Percentiles rank a stretch among this genome's conserved stretches.
phyloP scores from a whole-genome alignment of 495 filamentous ascomycete genomes.

The Penicillium riverlandense region DNA sequence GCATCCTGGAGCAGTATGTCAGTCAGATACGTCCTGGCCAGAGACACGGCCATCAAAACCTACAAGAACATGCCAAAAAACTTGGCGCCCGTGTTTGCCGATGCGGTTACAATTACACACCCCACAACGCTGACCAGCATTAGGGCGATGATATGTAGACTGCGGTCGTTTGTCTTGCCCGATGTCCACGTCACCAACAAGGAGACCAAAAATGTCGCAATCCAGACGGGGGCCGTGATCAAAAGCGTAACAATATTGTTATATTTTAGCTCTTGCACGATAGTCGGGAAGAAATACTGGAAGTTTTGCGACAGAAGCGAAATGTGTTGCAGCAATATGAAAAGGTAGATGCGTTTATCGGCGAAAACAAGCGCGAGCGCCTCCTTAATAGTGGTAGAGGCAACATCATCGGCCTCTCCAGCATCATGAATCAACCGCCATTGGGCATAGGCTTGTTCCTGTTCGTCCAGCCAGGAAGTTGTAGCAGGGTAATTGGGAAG shows the following conservation, averaged over 20 bases:
- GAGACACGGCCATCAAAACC: constrained; percentile 13
- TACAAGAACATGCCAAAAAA: constrained; percentile 73
- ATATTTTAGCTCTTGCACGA: constrained; percentile 67
- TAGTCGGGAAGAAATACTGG: constrained; percentile 80
- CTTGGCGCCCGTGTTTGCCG: constrained; percentile 52
- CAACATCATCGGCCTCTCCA: constrained; percentile 57
- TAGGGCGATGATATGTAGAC: constrained; percentile 60
- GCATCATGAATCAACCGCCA: constrained; percentile 72
- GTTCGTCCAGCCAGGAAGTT: constrained; percentile 61
- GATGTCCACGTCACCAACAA: constrained; percentile 68
- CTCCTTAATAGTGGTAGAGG: constrained; percentile 17
- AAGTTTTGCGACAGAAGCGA: constrained; percentile 46
- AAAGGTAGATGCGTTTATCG: constrained; percentile 29
- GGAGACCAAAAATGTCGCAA: constrained; percentile 63
- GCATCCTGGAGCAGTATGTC: constrained; percentile 17
- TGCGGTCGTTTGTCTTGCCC: constrained; percentile 68
- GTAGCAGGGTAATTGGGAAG: constrained; percentile 78
- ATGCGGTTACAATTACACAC: constrained; percentile 65
- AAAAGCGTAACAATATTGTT: constrained; percentile 58
- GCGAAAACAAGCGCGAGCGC: constrained; percentile 19
- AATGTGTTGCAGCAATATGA: constrained; percentile 27
- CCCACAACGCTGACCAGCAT: constrained; percentile 60
- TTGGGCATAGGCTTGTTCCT: constrained; percentile 59
- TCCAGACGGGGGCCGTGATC: constrained; percentile 69
- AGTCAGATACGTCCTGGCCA: neutral